A percentile compares a stretch with the other conserved stretches of the same genome.
These are phyloP conservation scores for Globisporangium viniferum DNA, from an alignment of 352 stramenopile species.

Conservation along the genomic window DNA sequence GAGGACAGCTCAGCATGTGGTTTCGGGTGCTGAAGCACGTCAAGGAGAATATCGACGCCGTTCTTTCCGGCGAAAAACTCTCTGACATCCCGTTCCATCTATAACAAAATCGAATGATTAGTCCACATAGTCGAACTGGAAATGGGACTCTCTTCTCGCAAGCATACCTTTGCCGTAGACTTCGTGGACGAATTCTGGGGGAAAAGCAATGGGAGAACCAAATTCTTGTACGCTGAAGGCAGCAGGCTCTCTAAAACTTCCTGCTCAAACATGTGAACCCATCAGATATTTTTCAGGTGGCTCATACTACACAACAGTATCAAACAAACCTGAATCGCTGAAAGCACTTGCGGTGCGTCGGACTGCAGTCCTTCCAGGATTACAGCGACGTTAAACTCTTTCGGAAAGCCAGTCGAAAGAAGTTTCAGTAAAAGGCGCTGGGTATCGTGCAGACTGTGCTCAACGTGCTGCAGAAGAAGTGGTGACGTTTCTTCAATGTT, in stretches of 20 bases:
- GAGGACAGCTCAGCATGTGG: slow-evolving; percentile 63
- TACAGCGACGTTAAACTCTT: slow-evolving; percentile 78
- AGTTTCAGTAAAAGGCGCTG: slow-evolving; percentile 76
- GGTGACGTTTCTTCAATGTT: slow-evolving; percentile 77
- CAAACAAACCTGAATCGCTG: slow-evolving; percentile 67
- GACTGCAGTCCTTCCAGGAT: slow-evolving; percentile 79
- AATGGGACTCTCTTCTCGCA: neutral
- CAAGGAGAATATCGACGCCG: slow-evolving; percentile 61
- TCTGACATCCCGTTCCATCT: slow-evolving; percentile 63
- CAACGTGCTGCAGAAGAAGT: slow-evolving; percentile 72
- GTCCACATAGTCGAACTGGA: neutral
- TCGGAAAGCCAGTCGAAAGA: slow-evolving; percentile 75
- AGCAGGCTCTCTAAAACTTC: slow-evolving; percentile 83
- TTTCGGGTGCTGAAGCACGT: slow-evolving; percentile 66
- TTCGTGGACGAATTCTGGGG: slow-evolving; percentile 54
- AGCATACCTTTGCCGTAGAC: slow-evolving; percentile 42
- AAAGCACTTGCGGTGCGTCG: slow-evolving; percentile 67
- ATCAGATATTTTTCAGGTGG: neutral
- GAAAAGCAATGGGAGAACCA: slow-evolving; percentile 76
- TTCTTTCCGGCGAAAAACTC: slow-evolving; percentile 43
- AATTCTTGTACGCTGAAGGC: slow-evolving; percentile 63
- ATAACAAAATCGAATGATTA: slow-evolving; percentile 9
- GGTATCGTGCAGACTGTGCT: slow-evolving; percentile 72
- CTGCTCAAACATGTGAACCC: slow-evolving; percentile 20
- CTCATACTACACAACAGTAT: neutral